Percentiles rank a stretch among this genome's conserved stretches.
These are phyloP conservation scores for Physcomitrellopsis africana DNA, from an alignment of 225 moss, liverwort and hornwort species.

Conservation along the genomic window DNA sequence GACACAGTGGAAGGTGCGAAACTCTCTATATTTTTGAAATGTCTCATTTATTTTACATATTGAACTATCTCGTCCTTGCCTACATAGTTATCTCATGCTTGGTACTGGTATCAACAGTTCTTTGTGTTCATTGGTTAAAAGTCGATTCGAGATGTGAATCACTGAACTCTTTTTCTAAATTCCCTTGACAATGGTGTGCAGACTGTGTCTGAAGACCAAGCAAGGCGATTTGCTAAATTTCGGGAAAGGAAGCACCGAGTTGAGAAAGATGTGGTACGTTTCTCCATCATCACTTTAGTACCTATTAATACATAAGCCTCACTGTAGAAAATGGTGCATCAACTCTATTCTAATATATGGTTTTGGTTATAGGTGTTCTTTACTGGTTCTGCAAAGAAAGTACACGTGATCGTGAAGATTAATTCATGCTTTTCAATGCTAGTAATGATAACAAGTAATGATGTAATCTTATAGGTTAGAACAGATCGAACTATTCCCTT, in stretches of 20 bases:
- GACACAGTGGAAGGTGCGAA: slow-evolving; percentile 86
- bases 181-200: slow-evolving; percentile 28
- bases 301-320: background rate
- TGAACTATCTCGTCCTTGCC: background rate
- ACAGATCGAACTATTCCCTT: slow-evolving; percentile 90
- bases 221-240: slow-evolving; percentile 95
- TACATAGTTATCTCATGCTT: background rate
- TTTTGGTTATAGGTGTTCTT: background rate
- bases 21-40: background rate
- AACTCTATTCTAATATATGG: background rate
- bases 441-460: background rate
- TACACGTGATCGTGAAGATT: background rate
- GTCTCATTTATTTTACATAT: background rate
- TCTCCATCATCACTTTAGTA: slow-evolving; percentile 7
- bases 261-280: slow-evolving; percentile 95
- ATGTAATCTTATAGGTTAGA: slow-evolving; percentile 61
- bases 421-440: background rate
- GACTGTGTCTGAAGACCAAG: slow-evolving; percentile 95
- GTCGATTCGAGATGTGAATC: background rate
- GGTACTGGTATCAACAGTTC: too few relatives aligned
- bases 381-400: slow-evolving; percentile 3
- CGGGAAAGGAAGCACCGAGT: slow-evolving; percentile 97
- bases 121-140: too few relatives aligned
- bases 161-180: background rate
- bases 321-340: background rate